These are phyloP conservation scores for Perkinsus olseni DNA, from an alignment of 169 alveolate species.

Conservation along the genomic window DNA sequence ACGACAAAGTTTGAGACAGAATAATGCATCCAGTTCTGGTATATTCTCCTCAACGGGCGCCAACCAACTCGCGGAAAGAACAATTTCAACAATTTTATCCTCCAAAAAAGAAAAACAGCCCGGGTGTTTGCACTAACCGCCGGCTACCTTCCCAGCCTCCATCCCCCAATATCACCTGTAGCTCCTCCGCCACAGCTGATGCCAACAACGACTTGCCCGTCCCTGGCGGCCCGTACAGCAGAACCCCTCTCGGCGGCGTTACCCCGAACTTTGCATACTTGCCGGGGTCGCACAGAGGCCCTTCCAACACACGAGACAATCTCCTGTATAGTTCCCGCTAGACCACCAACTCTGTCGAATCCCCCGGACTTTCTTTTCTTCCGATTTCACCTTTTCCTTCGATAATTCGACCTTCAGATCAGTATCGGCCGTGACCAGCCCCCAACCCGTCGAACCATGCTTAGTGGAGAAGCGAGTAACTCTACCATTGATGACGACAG, in stretches of 20 bases:
- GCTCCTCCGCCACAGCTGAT: slow-evolving; percentile 16
- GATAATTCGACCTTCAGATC: background rate
- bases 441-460: background rate
- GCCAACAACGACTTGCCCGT: slow-evolving; percentile 52
- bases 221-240: slow-evolving; percentile 57
- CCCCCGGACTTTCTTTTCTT: background rate
- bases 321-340: background rate
- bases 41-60: no score
- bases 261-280: background rate
- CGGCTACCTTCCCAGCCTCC: no score
- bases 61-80: no score
- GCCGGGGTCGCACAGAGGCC: background rate
- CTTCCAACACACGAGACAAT: background rate
- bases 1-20: no score
- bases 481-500: background rate
- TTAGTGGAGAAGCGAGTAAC: background rate
- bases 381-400: background rate
- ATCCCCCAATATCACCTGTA: background rate
- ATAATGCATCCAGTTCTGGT: no score
- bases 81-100: no score
- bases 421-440: background rate
- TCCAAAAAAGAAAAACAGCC: no score
- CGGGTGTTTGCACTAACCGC: no score
- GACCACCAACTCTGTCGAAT: background rate
- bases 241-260: slow-evolving; percentile 27